Evolutionary conservation across 2,329 filamentous ascomycete genomes (phyloP).

Genomic region (Aspergillus aculeatinus): DNA sequence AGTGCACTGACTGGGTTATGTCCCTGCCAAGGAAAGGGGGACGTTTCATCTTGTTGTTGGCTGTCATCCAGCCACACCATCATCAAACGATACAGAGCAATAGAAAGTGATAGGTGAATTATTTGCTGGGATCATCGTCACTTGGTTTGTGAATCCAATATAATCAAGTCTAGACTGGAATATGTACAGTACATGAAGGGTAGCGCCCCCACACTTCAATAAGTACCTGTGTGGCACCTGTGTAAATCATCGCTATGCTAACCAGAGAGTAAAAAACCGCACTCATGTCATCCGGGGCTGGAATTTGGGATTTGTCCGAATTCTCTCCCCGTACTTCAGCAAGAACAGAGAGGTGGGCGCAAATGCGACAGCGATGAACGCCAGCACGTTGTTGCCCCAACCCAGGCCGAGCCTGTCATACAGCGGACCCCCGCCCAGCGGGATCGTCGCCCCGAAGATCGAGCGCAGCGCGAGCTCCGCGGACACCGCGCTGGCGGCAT

Average conservation of each 20-base stretch:
- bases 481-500: slow-evolving; percentile 17
- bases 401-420: slow-evolving; percentile 16
- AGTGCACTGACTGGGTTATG: no score
- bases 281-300: slow-evolving; percentile 13
- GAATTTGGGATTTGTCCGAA: slow-evolving; percentile 18
- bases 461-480: slow-evolving; percentile 17
- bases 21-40: no score
- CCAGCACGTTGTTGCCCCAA: slow-evolving; percentile 19
- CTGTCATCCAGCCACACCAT: no score
- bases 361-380: slow-evolving; percentile 16
- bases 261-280: background rate
- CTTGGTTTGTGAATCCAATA: no score
- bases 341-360: slow-evolving; percentile 12
- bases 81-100: no score
- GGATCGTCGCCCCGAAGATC: slow-evolving; percentile 17
- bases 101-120: no score
- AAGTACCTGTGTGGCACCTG: no score
- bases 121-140: no score
- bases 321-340: slow-evolving; percentile 16
- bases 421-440: slow-evolving; percentile 13
- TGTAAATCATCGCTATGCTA: background rate
- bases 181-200: background rate
- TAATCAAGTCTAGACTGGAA: no score
- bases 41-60: no score
- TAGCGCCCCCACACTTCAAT: background rate